Evolutionary conservation across 106 monocot species (phyloP), one percentile per base, ranked within the genome.

Genomic region (Allium sativum): DNA sequence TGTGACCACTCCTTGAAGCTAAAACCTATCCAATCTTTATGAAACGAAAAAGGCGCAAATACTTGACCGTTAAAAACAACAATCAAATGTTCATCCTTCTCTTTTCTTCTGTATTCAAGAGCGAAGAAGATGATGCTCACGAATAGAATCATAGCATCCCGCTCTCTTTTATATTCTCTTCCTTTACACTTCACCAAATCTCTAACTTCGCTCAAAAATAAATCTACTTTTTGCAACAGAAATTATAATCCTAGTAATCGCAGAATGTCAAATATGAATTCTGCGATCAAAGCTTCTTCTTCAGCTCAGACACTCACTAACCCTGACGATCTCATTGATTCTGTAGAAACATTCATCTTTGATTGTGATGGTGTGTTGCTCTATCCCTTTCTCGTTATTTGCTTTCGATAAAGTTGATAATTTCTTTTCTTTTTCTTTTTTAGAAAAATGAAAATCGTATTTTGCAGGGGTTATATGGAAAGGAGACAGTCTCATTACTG

Each of bases 381-480:
- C 31, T 31, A 3, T 3, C 2, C 31, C 2, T 31, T 31, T 31
- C 31, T 31, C 31, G 5, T 31, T 31, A 31, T 31, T 31, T 31
- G 31, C 31, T 0, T 31, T 31, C 31, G 0, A 2, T 31, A 31
- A 31, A 31, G 2, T 58, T 22, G 22, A 7, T 31, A 31, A 40
- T 58, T 58, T 22, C 7, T 21, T 20, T 50, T 10, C 21, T 14
- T 17, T 8, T 3, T 48, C 43, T 40, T 65, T 50, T 18, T 71
- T 52, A 43, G 12, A 40, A 58, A 12, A 48, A 16, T 44, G 17
- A 21, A 21, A 50, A 50, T 50, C 48, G 12, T 18, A 31, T 31
- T 31, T 56, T 76, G 68, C 73, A 96, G 90, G 96, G 60, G 96
- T 91, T 58, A 87, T 96, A 51, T 96, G 96, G 96, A 96, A 96